phyloP scores from a whole-genome alignment of 352 stramenopile species.

The Lagenidium sp. region DNA sequence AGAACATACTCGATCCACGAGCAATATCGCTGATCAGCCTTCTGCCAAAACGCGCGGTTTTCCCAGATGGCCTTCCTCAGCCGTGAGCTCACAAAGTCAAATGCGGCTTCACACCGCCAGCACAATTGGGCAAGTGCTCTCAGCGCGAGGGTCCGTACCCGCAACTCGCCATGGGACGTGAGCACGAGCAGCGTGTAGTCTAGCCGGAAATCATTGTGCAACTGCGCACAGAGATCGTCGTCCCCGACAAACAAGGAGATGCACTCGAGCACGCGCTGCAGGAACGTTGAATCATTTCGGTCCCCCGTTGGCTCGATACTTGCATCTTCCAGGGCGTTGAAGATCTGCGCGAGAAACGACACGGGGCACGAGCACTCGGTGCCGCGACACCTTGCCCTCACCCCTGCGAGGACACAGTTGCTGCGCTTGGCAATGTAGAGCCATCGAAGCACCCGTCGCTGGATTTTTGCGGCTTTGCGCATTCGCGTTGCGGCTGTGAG shows the following conservation, averaged over 20 bases:
- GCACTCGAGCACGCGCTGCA: background rate
- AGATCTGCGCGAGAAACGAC: background rate
- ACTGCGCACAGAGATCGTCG: background rate
- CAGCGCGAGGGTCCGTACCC: background rate
- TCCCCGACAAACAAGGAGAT: background rate
- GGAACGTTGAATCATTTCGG: background rate
- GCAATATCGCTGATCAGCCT: constrained; percentile 1
- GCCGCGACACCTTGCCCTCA: background rate
- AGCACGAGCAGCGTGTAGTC: background rate
- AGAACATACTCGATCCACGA: constrained; percentile 7
- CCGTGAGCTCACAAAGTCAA: background rate
- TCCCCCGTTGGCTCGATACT: background rate
- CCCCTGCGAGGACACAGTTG: background rate
- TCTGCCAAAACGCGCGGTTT: background rate
- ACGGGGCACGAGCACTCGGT: background rate
- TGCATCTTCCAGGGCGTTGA: background rate
- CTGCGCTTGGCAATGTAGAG: constrained; percentile 9
- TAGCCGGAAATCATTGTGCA: background rate
- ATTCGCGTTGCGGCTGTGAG: constrained; percentile 5
- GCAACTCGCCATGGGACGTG: background rate
- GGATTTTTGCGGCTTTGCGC: constrained; percentile 16
- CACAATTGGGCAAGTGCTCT: background rate
- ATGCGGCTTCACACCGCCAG: background rate
- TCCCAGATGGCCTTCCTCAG: background rate
- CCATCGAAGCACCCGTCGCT: constrained; percentile 16